These are phyloP conservation scores for Leucocoprinus birnbaumii DNA, from an alignment of 768 basidiomycete genomes.

Conservation along the genomic window DNA sequence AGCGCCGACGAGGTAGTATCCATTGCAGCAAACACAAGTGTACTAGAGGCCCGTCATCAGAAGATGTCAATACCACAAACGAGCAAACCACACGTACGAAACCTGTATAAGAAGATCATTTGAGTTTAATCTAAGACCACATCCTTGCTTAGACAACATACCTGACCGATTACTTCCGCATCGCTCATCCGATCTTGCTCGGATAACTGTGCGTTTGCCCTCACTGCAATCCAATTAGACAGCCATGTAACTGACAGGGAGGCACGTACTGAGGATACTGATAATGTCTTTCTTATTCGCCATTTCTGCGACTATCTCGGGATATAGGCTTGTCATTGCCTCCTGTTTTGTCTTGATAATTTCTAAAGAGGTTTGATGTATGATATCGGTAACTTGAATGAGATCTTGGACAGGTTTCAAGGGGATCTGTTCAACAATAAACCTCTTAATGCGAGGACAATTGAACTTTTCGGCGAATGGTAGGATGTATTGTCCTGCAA, in stretches of 20 bases:
- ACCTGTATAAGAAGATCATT: background rate
- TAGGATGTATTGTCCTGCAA: conserved; percentile 4
- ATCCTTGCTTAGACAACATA: conserved; percentile 5
- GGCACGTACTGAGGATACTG: conserved; percentile 41
- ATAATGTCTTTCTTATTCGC: conserved; percentile 44
- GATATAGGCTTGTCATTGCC: conserved; percentile 29
- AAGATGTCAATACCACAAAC: too few species aligned
- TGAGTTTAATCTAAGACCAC: background rate
- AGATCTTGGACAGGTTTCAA: conserved; percentile 24
- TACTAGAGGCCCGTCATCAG: background rate
- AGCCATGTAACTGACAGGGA: too few species aligned
- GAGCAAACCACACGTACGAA: background rate
- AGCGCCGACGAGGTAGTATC: conserved; percentile 31
- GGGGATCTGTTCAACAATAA: conserved; percentile 31
- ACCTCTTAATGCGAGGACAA: conserved; percentile 15
- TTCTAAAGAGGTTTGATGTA: conserved; percentile 31
- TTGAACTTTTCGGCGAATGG: conserved; percentile 3
- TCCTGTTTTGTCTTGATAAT: conserved; percentile 36
- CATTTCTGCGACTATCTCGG: conserved; percentile 27
- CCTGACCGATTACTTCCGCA: conserved; percentile 30
- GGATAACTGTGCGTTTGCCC: conserved; percentile 27
- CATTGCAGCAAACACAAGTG: conserved; percentile 8
- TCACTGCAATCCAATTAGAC: too few species aligned
- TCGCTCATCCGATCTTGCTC: conserved; percentile 30
- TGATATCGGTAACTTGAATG: conserved; percentile 28